Evolutionary conservation across 192 early-diverging fungal species (phyloP).

Genomic region (Backusella tuberculispora): DNA sequence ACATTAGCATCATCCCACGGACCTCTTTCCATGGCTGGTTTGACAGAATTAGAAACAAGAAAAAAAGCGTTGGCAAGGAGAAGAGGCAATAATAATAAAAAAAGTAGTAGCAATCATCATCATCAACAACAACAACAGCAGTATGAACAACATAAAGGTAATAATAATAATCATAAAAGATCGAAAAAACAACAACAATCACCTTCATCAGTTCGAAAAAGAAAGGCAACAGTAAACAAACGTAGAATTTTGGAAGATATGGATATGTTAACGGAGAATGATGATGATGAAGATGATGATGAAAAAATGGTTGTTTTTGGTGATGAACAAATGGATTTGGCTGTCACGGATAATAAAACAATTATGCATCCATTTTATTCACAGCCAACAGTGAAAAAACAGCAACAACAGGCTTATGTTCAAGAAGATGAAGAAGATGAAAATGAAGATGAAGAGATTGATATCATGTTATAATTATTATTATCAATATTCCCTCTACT

Average conservation of each 20-base stretch:
- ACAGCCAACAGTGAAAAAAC: neutral
- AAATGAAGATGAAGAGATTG: conserved; percentile 19
- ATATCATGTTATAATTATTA: conserved; percentile 12
- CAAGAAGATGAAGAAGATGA: neutral
- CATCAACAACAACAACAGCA: neutral
- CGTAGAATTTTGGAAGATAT: conserved; percentile 26
- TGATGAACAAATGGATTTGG: conserved; percentile 32
- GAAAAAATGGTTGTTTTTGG: conserved; percentile 22
- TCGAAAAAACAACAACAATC: neutral
- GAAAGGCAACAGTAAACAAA: conserved; percentile 30
- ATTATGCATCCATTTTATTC: conserved; percentile 20
- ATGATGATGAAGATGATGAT: conserved; percentile 17
- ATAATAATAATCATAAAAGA: neutral
- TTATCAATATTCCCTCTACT: neutral
- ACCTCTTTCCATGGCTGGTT: conserved; percentile 12
- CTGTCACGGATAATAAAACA: conserved; percentile 33
- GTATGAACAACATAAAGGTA: neutral
- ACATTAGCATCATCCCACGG: neutral
- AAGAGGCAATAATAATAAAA: conserved; percentile 3
- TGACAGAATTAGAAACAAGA: conserved; percentile 13
- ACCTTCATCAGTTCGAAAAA: conserved; percentile 20
- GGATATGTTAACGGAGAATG: conserved; percentile 12
- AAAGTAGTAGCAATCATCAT: neutral
- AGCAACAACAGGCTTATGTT: neutral
- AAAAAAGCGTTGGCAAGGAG: neutral